Evolutionary conservation across 495 filamentous ascomycete species (phyloP).

Genomic region (Penicillium soppii): DNA sequence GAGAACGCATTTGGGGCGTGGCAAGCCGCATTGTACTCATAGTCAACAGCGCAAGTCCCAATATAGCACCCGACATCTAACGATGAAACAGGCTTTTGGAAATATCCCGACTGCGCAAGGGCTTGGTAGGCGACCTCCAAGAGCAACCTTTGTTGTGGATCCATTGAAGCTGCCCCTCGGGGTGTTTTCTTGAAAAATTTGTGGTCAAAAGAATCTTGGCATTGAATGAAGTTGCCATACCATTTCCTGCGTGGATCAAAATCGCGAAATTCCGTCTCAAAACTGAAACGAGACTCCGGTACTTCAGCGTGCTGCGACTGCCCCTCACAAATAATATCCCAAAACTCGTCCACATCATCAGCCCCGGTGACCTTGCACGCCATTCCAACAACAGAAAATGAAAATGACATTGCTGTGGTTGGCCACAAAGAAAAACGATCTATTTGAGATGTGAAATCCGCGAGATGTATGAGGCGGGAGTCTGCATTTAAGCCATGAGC

Average conservation of each 20-base stretch:
- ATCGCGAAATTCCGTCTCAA: constrained; percentile 35
- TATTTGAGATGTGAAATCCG: too few relatives aligned
- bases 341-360: constrained; percentile 43
- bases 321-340: constrained; percentile 37
- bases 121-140: constrained; percentile 51
- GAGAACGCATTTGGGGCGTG: constrained; percentile 34
- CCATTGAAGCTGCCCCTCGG: constrained; percentile 47
- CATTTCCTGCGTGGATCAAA: constrained; percentile 28
- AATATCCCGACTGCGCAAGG: constrained; percentile 41
- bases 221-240: constrained; percentile 49
- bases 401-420: not conserved
- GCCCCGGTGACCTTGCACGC: constrained; percentile 48
- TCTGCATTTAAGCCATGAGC: not conserved
- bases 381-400: constrained; percentile 52
- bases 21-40: constrained; percentile 31
- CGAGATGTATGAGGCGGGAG: too few relatives aligned
- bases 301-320: constrained; percentile 37
- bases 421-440: not conserved
- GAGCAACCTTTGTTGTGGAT: constrained; percentile 51
- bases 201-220: constrained; percentile 48
- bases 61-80: constrained; percentile 29
- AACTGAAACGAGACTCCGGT: constrained; percentile 30
- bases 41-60: constrained; percentile 29
- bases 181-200: constrained; percentile 49
- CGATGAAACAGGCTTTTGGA: not conserved